These are phyloP conservation scores for Sporothrix brunneoviolacea DNA, from an alignment of 2,329 filamentous ascomycete genomes.

Conservation along the genomic window DNA sequence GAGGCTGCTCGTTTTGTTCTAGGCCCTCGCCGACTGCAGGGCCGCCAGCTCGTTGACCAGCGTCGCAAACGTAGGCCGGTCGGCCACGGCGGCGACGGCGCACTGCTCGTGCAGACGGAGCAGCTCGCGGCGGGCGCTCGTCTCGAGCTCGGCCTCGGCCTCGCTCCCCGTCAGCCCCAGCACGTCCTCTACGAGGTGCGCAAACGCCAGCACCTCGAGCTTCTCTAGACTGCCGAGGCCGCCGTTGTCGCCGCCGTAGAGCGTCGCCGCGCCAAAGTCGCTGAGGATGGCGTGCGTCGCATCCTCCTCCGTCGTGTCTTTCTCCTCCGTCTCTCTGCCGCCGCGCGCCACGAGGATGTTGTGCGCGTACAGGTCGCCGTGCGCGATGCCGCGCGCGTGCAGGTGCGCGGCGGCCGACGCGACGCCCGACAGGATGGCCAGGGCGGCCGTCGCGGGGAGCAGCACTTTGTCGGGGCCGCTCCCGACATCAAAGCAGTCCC, in stretches of 20 bases:
- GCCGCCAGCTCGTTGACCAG: constrained; percentile 20
- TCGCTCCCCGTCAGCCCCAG: constrained; percentile 26
- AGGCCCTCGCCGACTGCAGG: constrained; percentile 2
- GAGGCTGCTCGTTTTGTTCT: too few relatives aligned
- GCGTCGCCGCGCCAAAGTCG: constrained; percentile 42
- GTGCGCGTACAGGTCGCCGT: constrained; percentile 43
- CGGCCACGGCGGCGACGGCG: constrained; percentile 20
- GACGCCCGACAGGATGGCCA: constrained; percentile 33
- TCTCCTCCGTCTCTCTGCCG: background rate
- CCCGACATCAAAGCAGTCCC: constrained; percentile 37
- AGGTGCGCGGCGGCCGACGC: constrained; percentile 38
- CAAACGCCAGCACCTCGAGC: constrained; percentile 42
- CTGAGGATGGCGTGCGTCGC: constrained; percentile 36
- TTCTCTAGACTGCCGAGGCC: constrained; percentile 28
- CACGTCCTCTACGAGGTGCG: constrained; percentile 39
- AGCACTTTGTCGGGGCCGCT: constrained; percentile 19
- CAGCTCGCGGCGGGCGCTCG: constrained; percentile 20
- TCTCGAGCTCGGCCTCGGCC: background rate
- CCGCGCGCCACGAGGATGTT: constrained; percentile 34
- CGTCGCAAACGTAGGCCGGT: constrained; percentile 28
- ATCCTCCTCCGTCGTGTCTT: background rate
- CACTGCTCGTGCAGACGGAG: constrained; percentile 25
- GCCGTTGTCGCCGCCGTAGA: constrained; percentile 28
- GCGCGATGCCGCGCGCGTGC: constrained; percentile 35
- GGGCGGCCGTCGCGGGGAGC: constrained; percentile 25